A percentile compares a stretch with the other conserved stretches of the same genome.
Evolutionary conservation across 306 rosid genomes (phyloP).

Genomic region (Myrica gale): DNA sequence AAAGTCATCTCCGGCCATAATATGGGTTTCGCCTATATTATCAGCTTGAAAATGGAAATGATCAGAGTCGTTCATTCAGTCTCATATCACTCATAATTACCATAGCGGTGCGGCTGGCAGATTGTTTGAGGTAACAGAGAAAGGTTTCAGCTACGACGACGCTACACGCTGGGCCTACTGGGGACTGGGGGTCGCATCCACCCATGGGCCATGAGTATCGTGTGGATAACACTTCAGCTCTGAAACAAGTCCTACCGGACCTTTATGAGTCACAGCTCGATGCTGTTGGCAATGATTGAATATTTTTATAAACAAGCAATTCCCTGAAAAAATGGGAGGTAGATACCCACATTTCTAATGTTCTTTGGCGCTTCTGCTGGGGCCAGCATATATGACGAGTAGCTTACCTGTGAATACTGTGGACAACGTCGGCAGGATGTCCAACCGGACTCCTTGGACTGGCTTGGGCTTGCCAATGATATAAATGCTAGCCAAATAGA

Average conservation of each 20-base stretch:
- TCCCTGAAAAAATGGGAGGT: slow-evolving; percentile 49
- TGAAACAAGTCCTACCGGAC: slow-evolving; percentile 36
- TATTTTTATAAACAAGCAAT: slow-evolving; percentile 45
- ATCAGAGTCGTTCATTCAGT: slow-evolving; percentile 9
- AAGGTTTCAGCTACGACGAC: slow-evolving; percentile 16
- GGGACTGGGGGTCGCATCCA: not conserved
- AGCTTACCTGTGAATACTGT: slow-evolving; percentile 31
- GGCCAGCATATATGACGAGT: slow-evolving; percentile 31
- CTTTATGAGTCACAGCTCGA: slow-evolving; percentile 31
- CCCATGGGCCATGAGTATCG: slow-evolving; percentile 42
- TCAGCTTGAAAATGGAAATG: slow-evolving; percentile 34
- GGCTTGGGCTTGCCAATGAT: slow-evolving; percentile 41
- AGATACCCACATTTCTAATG: not conserved
- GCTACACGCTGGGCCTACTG: not conserved
- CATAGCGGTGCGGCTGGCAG: slow-evolving; percentile 11
- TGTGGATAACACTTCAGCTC: slow-evolving; percentile 44
- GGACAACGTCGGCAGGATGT: slow-evolving; percentile 34
- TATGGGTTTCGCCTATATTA: no score
- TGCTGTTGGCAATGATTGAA: slow-evolving; percentile 42
- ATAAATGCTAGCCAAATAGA: slow-evolving; percentile 50
- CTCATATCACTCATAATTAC: slow-evolving; percentile 16
- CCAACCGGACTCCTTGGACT: slow-evolving; percentile 17
- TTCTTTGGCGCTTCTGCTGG: slow-evolving; percentile 24
- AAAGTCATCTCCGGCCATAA: slow-evolving; percentile 1
- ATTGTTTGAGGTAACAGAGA: slow-evolving; percentile 22